A percentile compares a stretch with the other conserved stretches of the same genome.
phyloP scores from a whole-genome alignment of 306 rosid species.

The Rosa multiflora region DNA sequence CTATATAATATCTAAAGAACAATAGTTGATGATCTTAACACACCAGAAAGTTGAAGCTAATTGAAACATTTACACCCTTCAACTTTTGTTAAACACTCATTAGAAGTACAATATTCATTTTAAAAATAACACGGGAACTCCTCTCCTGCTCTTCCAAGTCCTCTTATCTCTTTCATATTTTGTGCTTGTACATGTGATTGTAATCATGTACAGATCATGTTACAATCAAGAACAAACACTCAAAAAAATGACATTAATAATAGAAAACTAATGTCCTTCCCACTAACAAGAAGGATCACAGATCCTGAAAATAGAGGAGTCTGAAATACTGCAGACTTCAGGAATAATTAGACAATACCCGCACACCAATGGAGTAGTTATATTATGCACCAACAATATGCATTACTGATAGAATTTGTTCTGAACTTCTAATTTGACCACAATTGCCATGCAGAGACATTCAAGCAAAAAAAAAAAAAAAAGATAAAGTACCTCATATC shows the following conservation, averaged over 20 bases:
- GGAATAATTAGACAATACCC: not conserved
- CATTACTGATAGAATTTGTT: not conserved
- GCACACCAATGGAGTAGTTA: not conserved
- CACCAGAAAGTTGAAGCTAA: not conserved
- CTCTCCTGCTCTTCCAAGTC: not conserved
- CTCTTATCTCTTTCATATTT: slow-evolving; percentile 6
- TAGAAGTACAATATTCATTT: not conserved
- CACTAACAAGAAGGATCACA: not conserved
- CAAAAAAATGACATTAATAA: not conserved
- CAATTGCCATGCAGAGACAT: slow-evolving; percentile 14
- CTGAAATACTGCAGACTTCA: not conserved
- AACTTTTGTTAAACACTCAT: not conserved
- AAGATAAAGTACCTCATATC: slow-evolving; percentile 53
- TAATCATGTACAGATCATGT: not conserved
- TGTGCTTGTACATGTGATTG: not conserved
- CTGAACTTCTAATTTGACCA: not conserved
- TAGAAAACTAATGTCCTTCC: not conserved
- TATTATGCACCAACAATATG: not conserved
- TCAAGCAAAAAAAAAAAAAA: slow-evolving; percentile 11
- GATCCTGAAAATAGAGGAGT: not conserved
- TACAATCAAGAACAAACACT: not conserved
- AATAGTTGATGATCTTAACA: not conserved
- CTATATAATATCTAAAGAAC: not conserved
- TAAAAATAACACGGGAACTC: not conserved
- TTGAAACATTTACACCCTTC: not conserved